Evolutionary conservation across 2,329 filamentous ascomycete genomes (phyloP).

Genomic region (Neodidymelliopsis sp.): DNA sequence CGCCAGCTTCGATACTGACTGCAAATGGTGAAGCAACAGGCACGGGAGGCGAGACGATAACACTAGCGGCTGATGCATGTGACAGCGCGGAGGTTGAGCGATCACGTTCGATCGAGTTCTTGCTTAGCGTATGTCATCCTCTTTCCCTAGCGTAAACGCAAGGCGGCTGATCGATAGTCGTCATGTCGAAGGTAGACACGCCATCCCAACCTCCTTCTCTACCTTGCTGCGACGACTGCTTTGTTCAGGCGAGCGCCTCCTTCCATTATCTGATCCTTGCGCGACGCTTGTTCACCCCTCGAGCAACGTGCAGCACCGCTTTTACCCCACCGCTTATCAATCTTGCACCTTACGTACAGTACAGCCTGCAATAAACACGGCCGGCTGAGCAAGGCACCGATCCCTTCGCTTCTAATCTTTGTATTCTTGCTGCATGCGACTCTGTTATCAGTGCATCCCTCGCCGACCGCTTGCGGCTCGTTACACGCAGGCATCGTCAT

Average conservation of each 20-base stretch:
- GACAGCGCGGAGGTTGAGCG: conserved; percentile 28
- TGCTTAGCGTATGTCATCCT: conserved; percentile 19
- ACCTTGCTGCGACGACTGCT: conserved; percentile 21
- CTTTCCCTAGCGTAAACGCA: conserved; percentile 20
- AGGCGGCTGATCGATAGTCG: conserved; percentile 17
- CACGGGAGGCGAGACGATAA: neutral
- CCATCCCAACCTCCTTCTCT: conserved; percentile 26
- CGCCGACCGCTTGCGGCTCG: conserved; percentile 29
- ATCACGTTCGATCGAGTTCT: conserved; percentile 36
- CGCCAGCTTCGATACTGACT: too few relatives aligned
- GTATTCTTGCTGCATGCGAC: conserved; percentile 30
- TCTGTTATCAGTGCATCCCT: conserved; percentile 14
- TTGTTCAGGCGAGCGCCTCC: conserved; percentile 10
- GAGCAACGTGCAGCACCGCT: conserved; percentile 1
- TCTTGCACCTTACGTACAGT: conserved; percentile 7
- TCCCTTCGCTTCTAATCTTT: conserved; percentile 31
- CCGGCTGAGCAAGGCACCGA: conserved; percentile 16
- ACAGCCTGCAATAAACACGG: conserved; percentile 4
- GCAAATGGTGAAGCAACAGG: too few relatives aligned
- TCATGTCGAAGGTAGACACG: conserved; percentile 30
- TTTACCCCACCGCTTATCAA: conserved; percentile 20
- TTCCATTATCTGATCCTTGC: conserved; percentile 20
- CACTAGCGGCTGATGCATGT: conserved; percentile 16
- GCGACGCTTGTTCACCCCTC: conserved; percentile 15
- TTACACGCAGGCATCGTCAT: conserved; percentile 27